phyloP scores from a whole-genome alignment of 108 stramenopile genomes.

The Nitzschia palea region DNA sequence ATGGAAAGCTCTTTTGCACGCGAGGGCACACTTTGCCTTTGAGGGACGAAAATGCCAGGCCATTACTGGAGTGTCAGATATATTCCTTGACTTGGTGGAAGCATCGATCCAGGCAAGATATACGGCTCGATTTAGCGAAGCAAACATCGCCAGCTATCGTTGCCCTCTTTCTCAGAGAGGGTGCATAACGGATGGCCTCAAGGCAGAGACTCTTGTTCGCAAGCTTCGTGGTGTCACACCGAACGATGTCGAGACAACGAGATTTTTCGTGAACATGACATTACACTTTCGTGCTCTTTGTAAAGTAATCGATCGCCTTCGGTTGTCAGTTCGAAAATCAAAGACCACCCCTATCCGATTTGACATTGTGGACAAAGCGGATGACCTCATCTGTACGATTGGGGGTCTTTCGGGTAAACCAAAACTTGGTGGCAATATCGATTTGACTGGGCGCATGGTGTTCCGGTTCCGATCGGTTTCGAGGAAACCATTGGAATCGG shows the following conservation, averaged over 20 bases:
- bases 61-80: constrained; percentile 42
- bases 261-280: constrained; percentile 52
- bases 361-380: constrained; percentile 48
- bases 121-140: constrained; percentile 14
- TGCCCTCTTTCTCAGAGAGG: constrained; percentile 29
- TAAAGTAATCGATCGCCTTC: constrained; percentile 34
- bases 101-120: constrained; percentile 36
- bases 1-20: constrained; percentile 29
- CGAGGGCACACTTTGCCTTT: constrained; percentile 14
- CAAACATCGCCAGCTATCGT: constrained; percentile 11
- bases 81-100: constrained; percentile 50
- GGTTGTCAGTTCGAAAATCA: not conserved
- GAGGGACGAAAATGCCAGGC: constrained; percentile 24
- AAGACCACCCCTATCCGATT: not conserved
- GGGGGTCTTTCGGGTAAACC: constrained; percentile 50
- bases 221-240: constrained; percentile 24
- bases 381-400: constrained; percentile 53
- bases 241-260: constrained; percentile 53
- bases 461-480: constrained; percentile 46
- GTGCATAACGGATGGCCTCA: constrained; percentile 3
- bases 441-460: constrained; percentile 68
- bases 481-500: not conserved
- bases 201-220: constrained; percentile 45
- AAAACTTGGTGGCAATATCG: constrained; percentile 57
- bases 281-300: constrained; percentile 65